Evolutionary conservation across 108 stramenopile genomes (phyloP), one percentile per base, ranked within the genome.

Genomic region (Skeletonema tropicum): DNA sequence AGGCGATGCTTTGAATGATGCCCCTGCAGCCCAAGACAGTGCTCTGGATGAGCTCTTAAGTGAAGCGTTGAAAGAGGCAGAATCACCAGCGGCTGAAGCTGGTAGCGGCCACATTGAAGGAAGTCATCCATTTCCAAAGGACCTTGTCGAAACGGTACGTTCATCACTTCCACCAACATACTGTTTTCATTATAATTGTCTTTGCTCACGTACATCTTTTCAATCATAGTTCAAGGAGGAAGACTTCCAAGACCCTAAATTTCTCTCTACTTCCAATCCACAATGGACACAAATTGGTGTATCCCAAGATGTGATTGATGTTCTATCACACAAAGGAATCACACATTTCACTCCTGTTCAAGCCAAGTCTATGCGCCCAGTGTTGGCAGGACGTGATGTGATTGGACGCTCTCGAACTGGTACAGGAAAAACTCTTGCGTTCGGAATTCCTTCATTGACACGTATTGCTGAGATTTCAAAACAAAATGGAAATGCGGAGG

Each of bases 371-470:
- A 97, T 93, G 59, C 79, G 81, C 48, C 94, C 95, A 60, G 86
- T 98, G 45, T 35, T 94, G 32, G 87, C 85, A 21, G 97, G 99
- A 35, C 83, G 93, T 11, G 98, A 99, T 83, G 86, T 99, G 19
- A 97, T 99, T 68, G 99, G 98, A 46, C 86, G 98, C 8, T 94
- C 96, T 26, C 91, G 97, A 12, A 99, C 99, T 1, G 99, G 99
- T 36, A 98, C 97, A 33, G 99, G 99, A 58, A 99, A 99, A 87
- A 99, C 99, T 19, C 84, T 99, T 14, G 99, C 99, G 10, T 99
- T 99, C 86, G 99, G 97, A 23, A 83, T 99, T 36, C 99, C 99
- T 8, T 62, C 92, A 25, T 63, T 98, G 9, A 87, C 92, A 33
- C 87, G 92, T 33, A 66, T 99, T 19, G 71, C 82, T 17, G 68